phyloP scores from a whole-genome alignment of 305 asterid genomes.

The Withania somnifera region DNA sequence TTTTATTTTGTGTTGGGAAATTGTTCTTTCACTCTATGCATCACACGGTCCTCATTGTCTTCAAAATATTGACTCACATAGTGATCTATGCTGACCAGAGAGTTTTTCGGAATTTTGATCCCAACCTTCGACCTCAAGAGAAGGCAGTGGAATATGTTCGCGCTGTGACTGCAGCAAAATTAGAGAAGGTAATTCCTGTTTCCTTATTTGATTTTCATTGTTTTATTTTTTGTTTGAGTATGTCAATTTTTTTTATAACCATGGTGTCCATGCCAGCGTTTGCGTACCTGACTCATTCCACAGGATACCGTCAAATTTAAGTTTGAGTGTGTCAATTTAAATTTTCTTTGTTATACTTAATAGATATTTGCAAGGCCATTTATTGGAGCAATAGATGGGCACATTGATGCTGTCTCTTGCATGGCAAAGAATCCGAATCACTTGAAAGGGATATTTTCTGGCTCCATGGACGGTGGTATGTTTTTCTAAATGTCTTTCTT shows the following conservation, averaged over 20 bases:
- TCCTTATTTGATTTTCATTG: neutral
- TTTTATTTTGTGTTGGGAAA: neutral
- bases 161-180: conserved; percentile 86
- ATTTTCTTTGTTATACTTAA: neutral
- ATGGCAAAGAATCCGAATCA: conserved; percentile 86
- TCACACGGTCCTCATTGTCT: neutral
- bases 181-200: conserved; percentile 52
- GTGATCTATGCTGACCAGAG: conserved; percentile 31
- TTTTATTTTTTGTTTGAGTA: neutral
- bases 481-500: neutral
- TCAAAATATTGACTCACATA: neutral
- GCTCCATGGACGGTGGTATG: conserved; percentile 92
- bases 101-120: conserved; percentile 80
- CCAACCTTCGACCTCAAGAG: conserved; percentile 74
- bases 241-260: no score
- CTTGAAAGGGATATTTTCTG: conserved; percentile 74
- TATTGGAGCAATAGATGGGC: conserved; percentile 95
- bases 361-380: conserved; percentile 90
- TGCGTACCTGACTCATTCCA: no score
- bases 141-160: conserved; percentile 84
- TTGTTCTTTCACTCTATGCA: neutral
- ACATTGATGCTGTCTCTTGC: conserved; percentile 67
- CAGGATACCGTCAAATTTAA: no score
- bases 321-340: neutral
- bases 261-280: no score